phyloP scores from a whole-genome alignment of 352 stramenopile genomes.

The Globisporangium alternatum region DNA sequence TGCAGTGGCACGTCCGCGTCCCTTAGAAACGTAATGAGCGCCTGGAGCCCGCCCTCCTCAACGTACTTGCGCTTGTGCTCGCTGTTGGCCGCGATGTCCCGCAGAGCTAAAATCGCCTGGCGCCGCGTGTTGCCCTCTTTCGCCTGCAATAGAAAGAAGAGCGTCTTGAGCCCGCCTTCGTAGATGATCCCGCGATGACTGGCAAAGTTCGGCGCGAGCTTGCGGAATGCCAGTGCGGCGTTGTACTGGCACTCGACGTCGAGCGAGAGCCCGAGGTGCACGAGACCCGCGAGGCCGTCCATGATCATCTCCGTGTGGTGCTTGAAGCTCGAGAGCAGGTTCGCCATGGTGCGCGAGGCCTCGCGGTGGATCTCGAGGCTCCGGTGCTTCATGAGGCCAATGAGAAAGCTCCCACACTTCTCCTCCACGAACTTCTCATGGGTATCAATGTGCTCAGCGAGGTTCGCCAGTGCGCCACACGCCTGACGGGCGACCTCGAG shows the following conservation, averaged over 20 bases:
- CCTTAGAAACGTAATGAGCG: slow-evolving; percentile 86
- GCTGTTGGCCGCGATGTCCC: slow-evolving; percentile 87
- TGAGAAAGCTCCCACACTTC: slow-evolving; percentile 68
- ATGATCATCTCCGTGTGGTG: slow-evolving; percentile 91
- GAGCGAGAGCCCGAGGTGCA: slow-evolving; percentile 86
- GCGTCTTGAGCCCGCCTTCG: slow-evolving; percentile 86
- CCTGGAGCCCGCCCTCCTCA: slow-evolving; percentile 83
- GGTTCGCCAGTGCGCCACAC: slow-evolving; percentile 91
- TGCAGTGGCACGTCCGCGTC: slow-evolving; percentile 89
- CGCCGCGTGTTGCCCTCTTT: slow-evolving; percentile 92
- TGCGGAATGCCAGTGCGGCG: slow-evolving; percentile 91
- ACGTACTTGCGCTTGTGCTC: slow-evolving; percentile 87
- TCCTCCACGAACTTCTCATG: slow-evolving; percentile 86
- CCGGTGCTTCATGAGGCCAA: slow-evolving; percentile 80
- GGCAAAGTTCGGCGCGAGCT: slow-evolving; percentile 90
- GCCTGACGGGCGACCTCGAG: slow-evolving; percentile 90
- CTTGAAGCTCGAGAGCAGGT: slow-evolving; percentile 92
- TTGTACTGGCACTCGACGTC: slow-evolving; percentile 96
- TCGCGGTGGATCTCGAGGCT: slow-evolving; percentile 94
- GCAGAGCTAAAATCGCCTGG: slow-evolving; percentile 86
- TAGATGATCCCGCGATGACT: slow-evolving; percentile 88
- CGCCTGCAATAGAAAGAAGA: slow-evolving; percentile 90
- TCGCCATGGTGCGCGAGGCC: slow-evolving; percentile 89
- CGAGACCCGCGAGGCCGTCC: slow-evolving; percentile 87
- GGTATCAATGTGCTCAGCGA: slow-evolving; percentile 93